Evolutionary conservation across 2,329 filamentous ascomycete species (phyloP).

Genomic region (Colletotrichum paranaense): DNA sequence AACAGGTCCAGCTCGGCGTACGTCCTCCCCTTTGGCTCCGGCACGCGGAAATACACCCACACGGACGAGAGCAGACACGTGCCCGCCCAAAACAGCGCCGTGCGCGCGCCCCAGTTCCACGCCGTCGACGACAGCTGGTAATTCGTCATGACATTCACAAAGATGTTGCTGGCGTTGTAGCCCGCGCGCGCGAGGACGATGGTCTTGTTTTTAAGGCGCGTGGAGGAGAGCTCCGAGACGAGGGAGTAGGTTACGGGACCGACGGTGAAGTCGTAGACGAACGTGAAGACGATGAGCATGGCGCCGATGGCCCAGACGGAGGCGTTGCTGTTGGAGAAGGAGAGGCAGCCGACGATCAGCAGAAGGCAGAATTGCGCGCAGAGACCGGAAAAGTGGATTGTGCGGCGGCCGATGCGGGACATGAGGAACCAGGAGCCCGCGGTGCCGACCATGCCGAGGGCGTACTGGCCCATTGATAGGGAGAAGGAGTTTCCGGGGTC

Average conservation of each 20-base stretch:
- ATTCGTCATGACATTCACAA: slow-evolving; percentile 61
- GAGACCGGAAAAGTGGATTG: slow-evolving; percentile 59
- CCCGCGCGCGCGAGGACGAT: slow-evolving; percentile 61
- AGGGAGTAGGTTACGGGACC: slow-evolving; percentile 66
- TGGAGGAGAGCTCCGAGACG: slow-evolving; percentile 64
- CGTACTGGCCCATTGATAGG: slow-evolving; percentile 60
- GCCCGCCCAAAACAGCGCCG: slow-evolving; percentile 59
- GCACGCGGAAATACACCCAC: slow-evolving; percentile 64
- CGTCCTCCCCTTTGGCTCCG: slow-evolving; percentile 63
- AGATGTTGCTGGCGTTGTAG: slow-evolving; percentile 62
- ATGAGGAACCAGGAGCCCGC: slow-evolving; percentile 63
- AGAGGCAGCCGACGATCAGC: slow-evolving; percentile 52
- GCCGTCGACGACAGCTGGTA: slow-evolving; percentile 59
- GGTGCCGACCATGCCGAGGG: slow-evolving; percentile 62
- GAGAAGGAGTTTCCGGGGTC: slow-evolving; percentile 55
- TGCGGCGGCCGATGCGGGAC: slow-evolving; percentile 60
- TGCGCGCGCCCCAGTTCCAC: slow-evolving; percentile 61
- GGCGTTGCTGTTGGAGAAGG: slow-evolving; percentile 47
- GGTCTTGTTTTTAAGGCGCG: slow-evolving; percentile 65
- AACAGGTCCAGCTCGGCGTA: slow-evolving; percentile 58
- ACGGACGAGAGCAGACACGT: slow-evolving; percentile 58
- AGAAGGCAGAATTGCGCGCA: slow-evolving; percentile 53
- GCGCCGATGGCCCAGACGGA: slow-evolving; percentile 56
- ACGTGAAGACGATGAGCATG: slow-evolving; percentile 63
- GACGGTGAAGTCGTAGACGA: slow-evolving; percentile 65